These are phyloP conservation scores for Podaxis sp. DNA, from an alignment of 768 basidiomycete species.

Conservation along the genomic window DNA sequence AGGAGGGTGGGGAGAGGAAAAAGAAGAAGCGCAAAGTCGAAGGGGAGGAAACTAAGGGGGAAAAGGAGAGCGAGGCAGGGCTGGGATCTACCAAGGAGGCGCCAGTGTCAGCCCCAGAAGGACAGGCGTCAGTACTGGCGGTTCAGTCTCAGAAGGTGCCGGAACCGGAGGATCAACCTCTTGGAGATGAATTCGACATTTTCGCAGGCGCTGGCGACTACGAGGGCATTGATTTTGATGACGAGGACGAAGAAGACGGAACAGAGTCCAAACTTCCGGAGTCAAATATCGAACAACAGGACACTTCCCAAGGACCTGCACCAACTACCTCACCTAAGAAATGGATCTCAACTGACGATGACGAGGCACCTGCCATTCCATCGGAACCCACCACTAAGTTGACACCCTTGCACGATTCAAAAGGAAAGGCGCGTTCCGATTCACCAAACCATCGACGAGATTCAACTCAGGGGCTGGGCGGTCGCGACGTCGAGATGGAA, in stretches of 20 bases:
- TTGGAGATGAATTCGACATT: constrained; percentile 76
- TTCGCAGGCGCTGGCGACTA: constrained; percentile 88
- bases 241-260: constrained; percentile 46
- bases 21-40: constrained; percentile 19
- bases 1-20: constrained; percentile 24
- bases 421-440: constrained; percentile 9
- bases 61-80: constrained; percentile 10
- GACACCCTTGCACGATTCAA: background rate
- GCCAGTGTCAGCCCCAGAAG: constrained; percentile 18
- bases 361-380: background rate
- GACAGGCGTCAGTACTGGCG: background rate
- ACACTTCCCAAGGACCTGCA: background rate
- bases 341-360: constrained; percentile 19
- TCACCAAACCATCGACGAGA: constrained; percentile 15
- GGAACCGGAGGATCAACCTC: constrained; percentile 32
- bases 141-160: constrained; percentile 9
- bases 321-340: constrained; percentile 4
- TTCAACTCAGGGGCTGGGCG: constrained; percentile 11
- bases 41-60: background rate
- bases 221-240: constrained; percentile 60
- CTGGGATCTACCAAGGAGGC: constrained; percentile 1
- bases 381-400: background rate
- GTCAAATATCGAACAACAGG: background rate
- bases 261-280: constrained; percentile 11
- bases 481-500: background rate